Evolutionary conservation across 495 filamentous ascomycete genomes (phyloP).

Genomic region (Penicillium pulvis): DNA sequence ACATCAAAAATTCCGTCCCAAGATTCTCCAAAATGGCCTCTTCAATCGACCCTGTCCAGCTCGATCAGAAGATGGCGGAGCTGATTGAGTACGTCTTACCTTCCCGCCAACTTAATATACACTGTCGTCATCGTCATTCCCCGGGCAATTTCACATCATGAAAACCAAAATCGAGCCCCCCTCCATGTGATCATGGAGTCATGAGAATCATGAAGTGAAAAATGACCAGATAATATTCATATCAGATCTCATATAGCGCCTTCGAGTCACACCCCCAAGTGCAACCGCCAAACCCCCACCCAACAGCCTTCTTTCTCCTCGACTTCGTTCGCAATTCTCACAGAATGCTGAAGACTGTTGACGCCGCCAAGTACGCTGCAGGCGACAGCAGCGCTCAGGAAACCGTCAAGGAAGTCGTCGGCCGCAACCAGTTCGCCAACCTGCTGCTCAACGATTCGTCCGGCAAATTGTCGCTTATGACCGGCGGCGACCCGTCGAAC

Average conservation of each 20-base stretch:
- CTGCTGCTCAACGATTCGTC: constrained; percentile 29
- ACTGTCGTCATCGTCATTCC: not conserved
- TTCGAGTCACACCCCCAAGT: constrained; percentile 37
- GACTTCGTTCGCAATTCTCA: constrained; percentile 39
- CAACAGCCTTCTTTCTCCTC: constrained; percentile 37
- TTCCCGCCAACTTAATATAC: not conserved
- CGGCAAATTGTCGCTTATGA: constrained; percentile 31
- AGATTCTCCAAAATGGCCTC: constrained; percentile 6
- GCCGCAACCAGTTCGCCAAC: constrained; percentile 33
- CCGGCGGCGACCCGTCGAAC: constrained; percentile 23
- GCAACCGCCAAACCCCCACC: constrained; percentile 30
- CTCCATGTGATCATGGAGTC: not conserved
- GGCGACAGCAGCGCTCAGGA: constrained; percentile 22
- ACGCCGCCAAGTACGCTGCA: constrained; percentile 27
- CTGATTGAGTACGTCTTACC: constrained; percentile 29
- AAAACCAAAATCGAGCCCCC: too few relatives aligned
- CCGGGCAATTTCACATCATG: not conserved
- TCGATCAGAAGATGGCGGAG: constrained; percentile 29
- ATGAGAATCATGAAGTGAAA: not conserved
- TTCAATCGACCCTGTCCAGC: constrained; percentile 10
- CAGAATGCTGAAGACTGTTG: constrained; percentile 27
- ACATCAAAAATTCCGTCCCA: not conserved
- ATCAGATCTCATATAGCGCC: constrained; percentile 17
- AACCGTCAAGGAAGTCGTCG: constrained; percentile 26
- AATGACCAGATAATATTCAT: constrained; percentile 1